These are phyloP conservation scores for Fusarium nisikadoi DNA, from an alignment of 2,329 filamentous ascomycete genomes.

Conservation along the genomic window DNA sequence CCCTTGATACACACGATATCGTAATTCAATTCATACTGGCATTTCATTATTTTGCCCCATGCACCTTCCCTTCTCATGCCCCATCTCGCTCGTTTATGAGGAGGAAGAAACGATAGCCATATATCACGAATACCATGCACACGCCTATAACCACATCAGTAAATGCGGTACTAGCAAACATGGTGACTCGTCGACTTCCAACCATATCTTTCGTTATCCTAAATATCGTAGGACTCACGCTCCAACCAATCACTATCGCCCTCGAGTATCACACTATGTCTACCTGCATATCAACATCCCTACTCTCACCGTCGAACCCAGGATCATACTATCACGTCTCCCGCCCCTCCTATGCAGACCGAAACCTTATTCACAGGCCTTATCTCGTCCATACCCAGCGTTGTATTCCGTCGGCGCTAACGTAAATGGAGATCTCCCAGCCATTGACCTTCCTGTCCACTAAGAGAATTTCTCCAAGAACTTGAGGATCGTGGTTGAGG, in stretches of 20 bases:
- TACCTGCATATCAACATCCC: background rate
- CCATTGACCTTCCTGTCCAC: rapidly evolving
- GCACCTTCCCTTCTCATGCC: rapidly evolving
- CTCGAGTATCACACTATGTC: too few species aligned
- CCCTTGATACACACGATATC: too few species aligned
- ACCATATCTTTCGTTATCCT: rapidly evolving
- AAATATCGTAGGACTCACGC: background rate
- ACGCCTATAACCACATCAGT: rapidly evolving
- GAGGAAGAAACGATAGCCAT: background rate
- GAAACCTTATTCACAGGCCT: background rate
- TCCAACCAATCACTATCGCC: background rate
- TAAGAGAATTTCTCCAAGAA: rapidly evolving
- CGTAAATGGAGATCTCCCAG: rapidly evolving
- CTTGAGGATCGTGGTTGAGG: background rate
- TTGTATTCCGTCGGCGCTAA: background rate
- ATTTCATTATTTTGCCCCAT: rapidly evolving
- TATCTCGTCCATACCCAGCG: too few species aligned
- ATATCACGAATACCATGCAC: rapidly evolving
- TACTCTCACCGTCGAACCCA: background rate
- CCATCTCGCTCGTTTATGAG: background rate
- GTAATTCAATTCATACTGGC: background rate
- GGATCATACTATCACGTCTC: background rate
- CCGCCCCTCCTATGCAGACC: rapidly evolving
- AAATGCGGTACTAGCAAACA: rapidly evolving
- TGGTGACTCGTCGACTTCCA: background rate